Percentiles rank a stretch among this genome's conserved stretches.
phyloP scores from a whole-genome alignment of 2,329 filamentous ascomycete species.

The Aureobasidium subglaciale region DNA sequence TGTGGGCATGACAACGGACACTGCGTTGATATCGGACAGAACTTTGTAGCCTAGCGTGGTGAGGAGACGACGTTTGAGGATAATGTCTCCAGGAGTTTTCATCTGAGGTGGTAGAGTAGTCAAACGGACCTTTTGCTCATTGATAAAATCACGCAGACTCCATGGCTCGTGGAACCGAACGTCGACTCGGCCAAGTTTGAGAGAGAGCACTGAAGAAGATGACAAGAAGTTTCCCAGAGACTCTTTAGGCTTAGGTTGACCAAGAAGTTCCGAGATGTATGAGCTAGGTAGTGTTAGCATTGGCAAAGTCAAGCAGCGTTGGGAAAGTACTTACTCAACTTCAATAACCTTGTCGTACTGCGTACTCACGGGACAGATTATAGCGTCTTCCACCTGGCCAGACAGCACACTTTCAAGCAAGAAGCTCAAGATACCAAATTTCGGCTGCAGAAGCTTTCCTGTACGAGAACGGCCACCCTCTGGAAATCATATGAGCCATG shows the following conservation, averaged over 20 bases:
- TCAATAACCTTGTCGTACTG: conserved; percentile 99
- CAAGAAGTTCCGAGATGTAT: conserved; percentile 89
- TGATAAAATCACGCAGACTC: conserved; percentile 77
- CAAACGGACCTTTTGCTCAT: conserved; percentile 59
- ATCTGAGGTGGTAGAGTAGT: conserved; percentile 33
- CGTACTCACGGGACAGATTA: conserved; percentile 91
- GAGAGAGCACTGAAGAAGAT: conserved; percentile 76
- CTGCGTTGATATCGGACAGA: conserved; percentile 86
- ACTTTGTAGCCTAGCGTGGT: conserved; percentile 88
- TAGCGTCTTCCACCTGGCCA: conserved; percentile 78
- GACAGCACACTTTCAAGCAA: conserved; percentile 84
- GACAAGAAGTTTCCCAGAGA: conserved; percentile 86
- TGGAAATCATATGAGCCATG: background rate
- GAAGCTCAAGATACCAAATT: conserved; percentile 91
- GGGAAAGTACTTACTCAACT: conserved; percentile 54
- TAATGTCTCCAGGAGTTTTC: conserved; percentile 37
- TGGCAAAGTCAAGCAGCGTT: background rate
- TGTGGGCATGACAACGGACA: conserved; percentile 97
- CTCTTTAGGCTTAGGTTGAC: conserved; percentile 91
- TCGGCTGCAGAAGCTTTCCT: conserved; percentile 86
- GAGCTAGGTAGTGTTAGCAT: conserved; percentile 41
- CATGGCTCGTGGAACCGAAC: conserved; percentile 95
- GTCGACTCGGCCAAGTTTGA: conserved; percentile 86
- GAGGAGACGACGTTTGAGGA: conserved; percentile 59
- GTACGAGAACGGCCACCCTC: conserved; percentile 90